Evolutionary conservation across 1,139 yeast species (phyloP).

Genomic region (Kodamaea sp.): DNA sequence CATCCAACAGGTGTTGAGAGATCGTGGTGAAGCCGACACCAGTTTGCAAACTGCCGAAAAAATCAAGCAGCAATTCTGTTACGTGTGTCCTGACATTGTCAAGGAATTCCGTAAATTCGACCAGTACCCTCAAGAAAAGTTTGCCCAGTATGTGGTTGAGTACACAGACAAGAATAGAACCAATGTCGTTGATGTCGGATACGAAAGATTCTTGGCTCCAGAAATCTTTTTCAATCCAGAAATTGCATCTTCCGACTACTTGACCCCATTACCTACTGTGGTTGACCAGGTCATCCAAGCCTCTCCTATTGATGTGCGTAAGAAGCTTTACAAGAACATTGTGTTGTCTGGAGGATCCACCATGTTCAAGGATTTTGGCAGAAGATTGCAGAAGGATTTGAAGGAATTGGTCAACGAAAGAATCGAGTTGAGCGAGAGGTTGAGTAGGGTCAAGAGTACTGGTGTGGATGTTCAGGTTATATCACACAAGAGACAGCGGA

Average conservation of each 20-base stretch:
- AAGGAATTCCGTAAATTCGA: constrained; percentile 95
- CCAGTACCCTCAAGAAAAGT: constrained; percentile 83
- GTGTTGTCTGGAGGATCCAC: constrained; percentile 97
- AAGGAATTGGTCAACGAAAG: constrained; percentile 86
- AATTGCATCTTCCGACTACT: constrained; percentile 90
- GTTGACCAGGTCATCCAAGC: constrained; percentile 95
- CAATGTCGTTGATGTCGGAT: constrained; percentile 86
- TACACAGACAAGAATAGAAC: constrained; percentile 67
- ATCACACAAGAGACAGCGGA: constrained; percentile 94
- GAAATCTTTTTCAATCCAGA: constrained; percentile 98
- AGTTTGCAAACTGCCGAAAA: constrained; percentile 93
- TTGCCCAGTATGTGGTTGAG: constrained; percentile 91
- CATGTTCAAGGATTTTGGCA: constrained; percentile 97
- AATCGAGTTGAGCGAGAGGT: constrained; percentile 75
- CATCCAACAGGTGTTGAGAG: constrained; percentile 90
- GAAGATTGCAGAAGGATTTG: constrained; percentile 94
- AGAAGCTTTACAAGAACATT: constrained; percentile 91
- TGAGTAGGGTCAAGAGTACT: constrained; percentile 82
- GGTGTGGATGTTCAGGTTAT: constrained; percentile 98
- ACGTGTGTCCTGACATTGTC: constrained; percentile 96
- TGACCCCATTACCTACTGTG: constrained; percentile 92
- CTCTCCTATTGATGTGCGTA: constrained; percentile 97
- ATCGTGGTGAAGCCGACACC: constrained; percentile 94
- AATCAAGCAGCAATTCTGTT: constrained; percentile 94
- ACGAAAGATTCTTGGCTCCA: constrained; percentile 96